phyloP scores from a whole-genome alignment of 352 stramenopile genomes.

The Pythium rishiriense region DNA sequence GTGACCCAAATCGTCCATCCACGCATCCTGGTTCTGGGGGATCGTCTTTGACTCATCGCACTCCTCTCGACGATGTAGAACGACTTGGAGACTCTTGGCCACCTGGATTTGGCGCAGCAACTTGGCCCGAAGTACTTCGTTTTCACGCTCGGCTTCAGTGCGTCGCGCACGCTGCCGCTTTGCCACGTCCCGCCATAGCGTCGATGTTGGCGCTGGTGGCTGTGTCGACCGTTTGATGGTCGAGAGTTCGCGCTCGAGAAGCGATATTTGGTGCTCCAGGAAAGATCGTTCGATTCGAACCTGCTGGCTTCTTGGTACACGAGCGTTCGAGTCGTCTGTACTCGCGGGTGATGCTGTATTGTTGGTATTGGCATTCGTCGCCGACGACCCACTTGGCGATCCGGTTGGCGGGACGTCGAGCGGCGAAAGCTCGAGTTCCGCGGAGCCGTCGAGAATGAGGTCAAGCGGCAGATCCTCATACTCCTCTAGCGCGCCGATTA shows the following conservation, averaged over 20 bases:
- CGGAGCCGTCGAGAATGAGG: conserved; percentile 14
- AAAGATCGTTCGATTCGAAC: conserved; percentile 4
- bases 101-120: conserved; percentile 16
- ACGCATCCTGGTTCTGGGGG: not conserved
- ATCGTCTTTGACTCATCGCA: too few relatives aligned
- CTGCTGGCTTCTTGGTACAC: conserved; percentile 6
- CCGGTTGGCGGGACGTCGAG: not conserved
- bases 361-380: not conserved
- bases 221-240: not conserved
- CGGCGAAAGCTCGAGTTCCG: conserved; percentile 2
- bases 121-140: conserved; percentile 11
- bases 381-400: not conserved
- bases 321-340: not conserved
- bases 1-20: conserved; percentile 13
- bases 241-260: conserved; percentile 12
- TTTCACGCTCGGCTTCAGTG: not conserved
- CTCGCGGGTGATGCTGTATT: too few relatives aligned
- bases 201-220: not conserved
- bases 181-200: conserved; percentile 10
- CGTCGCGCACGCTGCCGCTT: conserved; percentile 13
- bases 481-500: conserved; percentile 6
- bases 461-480: conserved; percentile 13
- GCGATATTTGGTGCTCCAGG: conserved; percentile 6
- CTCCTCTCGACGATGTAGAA: not conserved
- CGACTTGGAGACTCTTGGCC: conserved; percentile 15